These are phyloP conservation scores for Angophora floribunda DNA, from an alignment of 345 rosid species.

Conservation along the genomic window DNA sequence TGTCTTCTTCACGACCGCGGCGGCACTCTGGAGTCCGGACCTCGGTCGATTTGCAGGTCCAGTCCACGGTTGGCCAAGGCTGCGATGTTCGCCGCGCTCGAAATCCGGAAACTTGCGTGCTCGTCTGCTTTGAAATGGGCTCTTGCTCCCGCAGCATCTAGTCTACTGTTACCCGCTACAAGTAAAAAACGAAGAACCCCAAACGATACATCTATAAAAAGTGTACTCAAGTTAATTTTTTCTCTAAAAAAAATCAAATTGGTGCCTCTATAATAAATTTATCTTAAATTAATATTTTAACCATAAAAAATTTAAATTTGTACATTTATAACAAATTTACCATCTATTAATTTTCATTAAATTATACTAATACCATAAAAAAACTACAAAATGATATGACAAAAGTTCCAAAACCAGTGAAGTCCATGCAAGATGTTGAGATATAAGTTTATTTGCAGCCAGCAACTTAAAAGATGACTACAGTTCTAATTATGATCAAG, in stretches of 20 bases:
- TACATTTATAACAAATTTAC: fast-evolving
- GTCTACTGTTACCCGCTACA: neutral
- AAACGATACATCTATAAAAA: fast-evolving
- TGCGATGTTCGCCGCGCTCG: neutral
- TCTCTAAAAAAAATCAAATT: fast-evolving
- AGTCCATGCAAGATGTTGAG: neutral
- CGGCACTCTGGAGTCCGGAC: neutral
- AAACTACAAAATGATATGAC: too few species aligned
- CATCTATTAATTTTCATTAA: fast-evolving
- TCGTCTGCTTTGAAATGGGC: neutral
- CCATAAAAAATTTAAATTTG: fast-evolving
- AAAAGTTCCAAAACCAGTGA: neutral
- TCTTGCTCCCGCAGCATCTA: neutral
- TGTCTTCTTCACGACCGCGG: neutral
- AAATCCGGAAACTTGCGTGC: neutral
- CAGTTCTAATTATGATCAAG: neutral
- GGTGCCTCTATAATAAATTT: fast-evolving
- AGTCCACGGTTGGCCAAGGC: neutral
- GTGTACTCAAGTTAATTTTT: fast-evolving
- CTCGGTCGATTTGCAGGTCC: neutral
- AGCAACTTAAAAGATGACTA: neutral
- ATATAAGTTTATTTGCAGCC: neutral
- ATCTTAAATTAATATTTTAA: fast-evolving
- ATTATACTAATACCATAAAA: too few species aligned
- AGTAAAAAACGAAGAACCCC: too few species aligned